Base-by-base conservation (phyloP, 768 basidiomycete species). In the Gelatoporia subvermispora region DNA sequence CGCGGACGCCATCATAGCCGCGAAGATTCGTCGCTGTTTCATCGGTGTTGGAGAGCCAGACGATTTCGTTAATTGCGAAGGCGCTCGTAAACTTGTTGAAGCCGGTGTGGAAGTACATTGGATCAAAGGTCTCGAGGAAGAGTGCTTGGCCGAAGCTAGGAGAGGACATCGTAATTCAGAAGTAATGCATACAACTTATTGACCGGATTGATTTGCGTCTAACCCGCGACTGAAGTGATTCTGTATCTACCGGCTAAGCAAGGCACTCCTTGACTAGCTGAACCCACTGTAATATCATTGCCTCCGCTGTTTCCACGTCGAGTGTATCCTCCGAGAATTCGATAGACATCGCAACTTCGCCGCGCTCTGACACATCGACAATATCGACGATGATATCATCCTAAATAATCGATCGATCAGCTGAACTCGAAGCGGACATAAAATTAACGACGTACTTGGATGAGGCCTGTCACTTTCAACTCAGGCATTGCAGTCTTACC, bases 31-130 rank as follows among this genome's bases (percentile, higher is more conserved):
- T 40, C 75, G 85, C 18, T 94, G 95, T 55, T 84, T 85, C 60
- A 85, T 98, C 38, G 95, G 95, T 2, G 92, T 85, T 2, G 78
- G 81, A 51, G 95, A 99, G 65, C 95, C 95, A 3, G 81, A 80
- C 47, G 95, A 98, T 65, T 99, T 97, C 63, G 95, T 99, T 11
- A 74, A 81, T 9, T 98, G 95, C 61, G 88, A 94, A 65, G 95
- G 95, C 5, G 87, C 88, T 3, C 73, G 71, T 51, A 82, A 79
- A 58, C 62, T 97, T 56, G 75, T 67, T 59, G 76, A 82, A 21
- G 84, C 80, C 7, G 90, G 86, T 3, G 72, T 92, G 4, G 78
- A 86, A 40, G 79, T 96, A 0, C 59, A 86, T n/a, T 86, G 89
- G 81, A 51, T 90, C 17, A 71, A 72, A 21, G 85, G 82, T 2